phyloP scores from a whole-genome alignment of 768 basidiomycete species.

The Candolleomyces efflorescens region DNA sequence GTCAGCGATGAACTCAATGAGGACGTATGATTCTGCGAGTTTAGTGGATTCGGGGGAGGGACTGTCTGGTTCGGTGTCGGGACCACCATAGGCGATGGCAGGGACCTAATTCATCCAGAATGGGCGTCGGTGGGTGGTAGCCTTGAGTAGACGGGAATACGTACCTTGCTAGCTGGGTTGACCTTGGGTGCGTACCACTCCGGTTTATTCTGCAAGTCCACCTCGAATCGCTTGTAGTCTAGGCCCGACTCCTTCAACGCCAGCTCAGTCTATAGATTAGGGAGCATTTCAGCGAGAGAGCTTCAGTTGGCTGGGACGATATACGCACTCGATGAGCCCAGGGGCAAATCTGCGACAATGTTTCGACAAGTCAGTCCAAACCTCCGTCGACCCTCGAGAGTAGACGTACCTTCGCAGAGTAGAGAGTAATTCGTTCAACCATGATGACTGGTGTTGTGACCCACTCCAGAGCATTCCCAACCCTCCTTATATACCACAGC shows the following conservation, averaged over 20 bases:
- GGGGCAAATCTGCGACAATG: constrained; percentile 43
- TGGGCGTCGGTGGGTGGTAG: neutral
- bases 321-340: constrained; percentile 50
- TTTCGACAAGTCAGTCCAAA: neutral
- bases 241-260: constrained; percentile 55
- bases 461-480: neutral
- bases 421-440: constrained; percentile 32
- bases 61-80: constrained; percentile 45
- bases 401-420: constrained; percentile 42
- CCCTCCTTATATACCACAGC: neutral
- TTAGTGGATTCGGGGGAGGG: constrained; percentile 61
- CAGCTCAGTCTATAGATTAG: constrained; percentile 43
- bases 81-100: constrained; percentile 59
- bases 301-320: neutral
- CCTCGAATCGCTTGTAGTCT: constrained; percentile 46
- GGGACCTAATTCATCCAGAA: constrained; percentile 36
- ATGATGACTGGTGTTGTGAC: neutral
- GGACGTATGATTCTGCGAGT: constrained; percentile 59
- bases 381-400: neutral
- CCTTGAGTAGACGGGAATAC: constrained; percentile 1
- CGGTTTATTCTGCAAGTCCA: constrained; percentile 63
- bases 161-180: constrained; percentile 64
- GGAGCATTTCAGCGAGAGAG: neutral
- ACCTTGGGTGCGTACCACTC: constrained; percentile 64
- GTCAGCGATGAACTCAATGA: constrained; percentile 66